Evolutionary conservation across 1,139 yeast genomes (phyloP), one percentile per base, ranked within the genome.

Genomic region (Pneumocystis wakefieldiae): DNA sequence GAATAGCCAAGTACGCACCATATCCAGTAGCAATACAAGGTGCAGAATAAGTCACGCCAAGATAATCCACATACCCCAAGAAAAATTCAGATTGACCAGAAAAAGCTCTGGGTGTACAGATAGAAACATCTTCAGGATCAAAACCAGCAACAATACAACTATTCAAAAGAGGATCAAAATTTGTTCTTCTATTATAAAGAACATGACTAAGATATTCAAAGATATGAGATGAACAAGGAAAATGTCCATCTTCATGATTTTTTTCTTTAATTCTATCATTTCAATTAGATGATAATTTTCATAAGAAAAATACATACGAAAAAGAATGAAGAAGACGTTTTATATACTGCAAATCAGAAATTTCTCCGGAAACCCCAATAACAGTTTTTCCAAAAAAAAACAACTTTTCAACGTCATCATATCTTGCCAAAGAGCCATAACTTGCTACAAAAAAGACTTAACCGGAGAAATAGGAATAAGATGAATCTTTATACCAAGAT

Each of bases 141-240:
- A 81, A 4, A 97, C 67, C 99, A 10, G 91, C 97, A 62, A 92
- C 97, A 65, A 94, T 79, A 57, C 88, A 78, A 0, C 97, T 87
- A 75, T 92, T 94, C 98, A 98, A 94, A 68, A 90, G 80, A 32
- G 99, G 99, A 73, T 94, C 83, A 92, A 94, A 85, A 75, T 91
- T 89, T 62, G 87, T 81, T 75, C 99, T 83, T 75, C 97, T 84
- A 69, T 82, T 80, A 76, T 94, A 94, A 80, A 91, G 80, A 59
- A 91, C 86, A 67, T 87, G 83, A 60, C 94, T 83, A 69, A 94
- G 78, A 73, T 90, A 92, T 73, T 88, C 94, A 74, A 88, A 95
- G 59, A 94, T 84, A 71, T 90, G 88, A 39, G 90, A 84, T 12
- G 97, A 96, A 68, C 86, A 81, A 72, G 91, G 79, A 59, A 81